Evolutionary conservation across 306 rosid genomes (phyloP).

Genomic region (Quillaja saponaria): DNA sequence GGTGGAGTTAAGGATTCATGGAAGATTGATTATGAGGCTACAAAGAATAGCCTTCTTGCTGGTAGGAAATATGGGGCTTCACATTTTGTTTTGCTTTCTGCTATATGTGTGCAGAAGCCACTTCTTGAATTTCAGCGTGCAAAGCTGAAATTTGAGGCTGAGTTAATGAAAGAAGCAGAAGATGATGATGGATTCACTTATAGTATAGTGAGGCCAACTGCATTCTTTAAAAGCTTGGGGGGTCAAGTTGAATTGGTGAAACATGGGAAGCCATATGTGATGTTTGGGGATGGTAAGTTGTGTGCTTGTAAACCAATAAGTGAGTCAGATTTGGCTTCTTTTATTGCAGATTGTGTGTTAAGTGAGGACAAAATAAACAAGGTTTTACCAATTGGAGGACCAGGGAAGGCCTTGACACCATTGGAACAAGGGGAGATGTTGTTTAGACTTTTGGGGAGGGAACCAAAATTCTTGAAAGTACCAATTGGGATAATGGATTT

Average conservation of each 20-base stretch:
- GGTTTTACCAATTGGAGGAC: constrained; percentile 87
- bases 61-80: constrained; percentile 83
- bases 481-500: constrained; percentile 96
- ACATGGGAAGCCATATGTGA: constrained; percentile 97
- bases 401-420: constrained; percentile 86
- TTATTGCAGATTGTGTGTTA: constrained; percentile 79
- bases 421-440: constrained; percentile 88
- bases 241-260: constrained; percentile 98
- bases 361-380: constrained; percentile 64
- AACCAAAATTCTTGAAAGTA: constrained; percentile 85
- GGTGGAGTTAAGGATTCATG: constrained; percentile 97
- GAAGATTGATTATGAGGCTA: constrained; percentile 95
- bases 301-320: constrained; percentile 97
- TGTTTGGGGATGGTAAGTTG: constrained; percentile 96
- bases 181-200: constrained; percentile 62
- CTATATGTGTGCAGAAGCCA: constrained; percentile 95
- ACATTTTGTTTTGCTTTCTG: constrained; percentile 91
- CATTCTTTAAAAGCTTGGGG: constrained; percentile 97
- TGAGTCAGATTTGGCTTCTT: constrained; percentile 85
- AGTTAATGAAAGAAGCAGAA: constrained; percentile 59
- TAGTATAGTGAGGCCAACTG: constrained; percentile 93
- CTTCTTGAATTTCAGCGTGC: constrained; percentile 95
- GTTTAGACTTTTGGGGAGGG: constrained; percentile 74
- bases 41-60: constrained; percentile 79
- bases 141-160: constrained; percentile 85